Percentiles rank a stretch among this genome's conserved stretches.
phyloP scores from a whole-genome alignment of 108 stramenopile species.

The Cyclostephanos invisitatus region DNA sequence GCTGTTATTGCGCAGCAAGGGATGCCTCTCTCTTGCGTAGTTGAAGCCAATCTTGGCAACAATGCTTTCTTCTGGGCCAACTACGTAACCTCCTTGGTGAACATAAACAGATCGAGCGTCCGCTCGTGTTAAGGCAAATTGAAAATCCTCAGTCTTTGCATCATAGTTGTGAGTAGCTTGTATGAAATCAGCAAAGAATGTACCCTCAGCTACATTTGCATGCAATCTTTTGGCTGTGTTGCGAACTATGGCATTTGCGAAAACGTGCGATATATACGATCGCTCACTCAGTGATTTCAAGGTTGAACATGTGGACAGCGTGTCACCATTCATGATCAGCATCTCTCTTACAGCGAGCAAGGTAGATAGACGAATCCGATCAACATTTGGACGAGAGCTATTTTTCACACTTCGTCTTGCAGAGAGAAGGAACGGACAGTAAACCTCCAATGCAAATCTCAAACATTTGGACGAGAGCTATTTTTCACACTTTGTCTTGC shows the following conservation, averaged over 20 bases:
- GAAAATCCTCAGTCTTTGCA: constrained; percentile 6
- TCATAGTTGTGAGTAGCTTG: constrained; percentile 5
- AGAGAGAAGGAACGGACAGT: constrained; percentile 21
- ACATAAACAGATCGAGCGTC: constrained; percentile 5
- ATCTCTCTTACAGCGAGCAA: constrained; percentile 20
- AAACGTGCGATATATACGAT: neutral
- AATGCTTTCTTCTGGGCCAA: neutral
- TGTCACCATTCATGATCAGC: constrained; percentile 21
- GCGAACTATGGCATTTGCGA: constrained; percentile 14
- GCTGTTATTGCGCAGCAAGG: neutral
- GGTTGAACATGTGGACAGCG: constrained; percentile 1
- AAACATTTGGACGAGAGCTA: constrained; percentile 5
- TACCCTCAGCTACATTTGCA: neutral
- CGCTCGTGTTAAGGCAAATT: neutral
- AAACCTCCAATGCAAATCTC: constrained; percentile 13
- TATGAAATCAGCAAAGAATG: neutral
- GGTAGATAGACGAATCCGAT: constrained; percentile 15
- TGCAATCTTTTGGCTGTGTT: constrained; percentile 14
- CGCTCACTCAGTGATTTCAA: constrained; percentile 10
- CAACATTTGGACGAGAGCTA: constrained; percentile 8
- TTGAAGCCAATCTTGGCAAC: constrained; percentile 7
- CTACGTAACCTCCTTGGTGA: neutral
- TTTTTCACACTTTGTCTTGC: constrained; percentile 5
- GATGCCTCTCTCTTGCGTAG: constrained; percentile 5
- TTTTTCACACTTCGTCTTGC: constrained; percentile 4